These are phyloP conservation scores for Botrytis medusae DNA, from an alignment of 2,329 filamentous ascomycete species.

Conservation along the genomic window DNA sequence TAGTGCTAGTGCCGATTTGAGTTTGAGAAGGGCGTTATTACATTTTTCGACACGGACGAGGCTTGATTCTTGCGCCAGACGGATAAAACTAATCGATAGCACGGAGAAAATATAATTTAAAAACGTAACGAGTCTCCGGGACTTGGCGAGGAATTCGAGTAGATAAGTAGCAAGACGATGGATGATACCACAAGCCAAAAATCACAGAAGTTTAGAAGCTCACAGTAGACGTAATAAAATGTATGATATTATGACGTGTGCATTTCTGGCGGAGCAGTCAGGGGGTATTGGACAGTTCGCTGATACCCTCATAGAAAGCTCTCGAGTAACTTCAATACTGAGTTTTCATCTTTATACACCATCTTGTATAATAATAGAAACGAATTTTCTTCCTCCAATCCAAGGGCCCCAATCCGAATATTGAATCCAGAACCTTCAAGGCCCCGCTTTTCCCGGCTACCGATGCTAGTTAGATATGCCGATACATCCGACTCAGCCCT, in stretches of 20 bases:
- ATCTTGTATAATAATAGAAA: background rate
- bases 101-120: background rate
- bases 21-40: background rate
- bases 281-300: background rate
- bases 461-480: background rate
- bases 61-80: background rate
- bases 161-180: background rate
- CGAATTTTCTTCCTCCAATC: background rate
- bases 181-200: too few relatives aligned
- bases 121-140: background rate
- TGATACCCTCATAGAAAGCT: background rate
- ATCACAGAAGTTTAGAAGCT: background rate
- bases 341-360: background rate
- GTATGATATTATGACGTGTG: background rate
- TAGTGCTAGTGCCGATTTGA: background rate
- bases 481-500: constrained; percentile 16
- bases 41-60: background rate
- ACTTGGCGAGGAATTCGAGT: background rate
- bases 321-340: background rate
- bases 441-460: background rate
- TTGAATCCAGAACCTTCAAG: background rate
- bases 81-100: background rate
- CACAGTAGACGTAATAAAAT: background rate
- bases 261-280: background rate
- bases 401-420: too few relatives aligned